These are phyloP conservation scores for Colletotrichum noveboracense DNA, from an alignment of 2,329 filamentous ascomycete genomes.

Conservation along the genomic window DNA sequence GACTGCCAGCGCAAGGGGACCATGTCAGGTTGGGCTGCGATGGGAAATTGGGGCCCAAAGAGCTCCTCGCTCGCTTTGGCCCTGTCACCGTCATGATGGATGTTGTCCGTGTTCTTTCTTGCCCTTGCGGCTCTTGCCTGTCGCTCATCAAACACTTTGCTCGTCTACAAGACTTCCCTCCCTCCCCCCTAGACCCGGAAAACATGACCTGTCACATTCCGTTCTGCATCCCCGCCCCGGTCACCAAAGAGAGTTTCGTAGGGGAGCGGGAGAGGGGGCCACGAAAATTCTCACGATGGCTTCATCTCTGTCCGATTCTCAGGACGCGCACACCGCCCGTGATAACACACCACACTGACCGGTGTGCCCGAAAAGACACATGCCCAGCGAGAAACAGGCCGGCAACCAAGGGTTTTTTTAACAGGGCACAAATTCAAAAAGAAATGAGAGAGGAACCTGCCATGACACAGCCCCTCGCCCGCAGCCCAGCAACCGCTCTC, in stretches of 20 bases:
- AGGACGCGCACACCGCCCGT: neutral
- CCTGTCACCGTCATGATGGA: neutral
- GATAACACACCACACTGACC: neutral
- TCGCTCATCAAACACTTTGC: neutral
- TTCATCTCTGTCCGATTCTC: neutral
- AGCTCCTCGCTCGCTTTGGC: neutral
- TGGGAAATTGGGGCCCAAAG: neutral
- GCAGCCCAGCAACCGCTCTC: neutral
- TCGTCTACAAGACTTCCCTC: neutral
- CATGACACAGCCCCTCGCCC: neutral
- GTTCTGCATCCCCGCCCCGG: neutral
- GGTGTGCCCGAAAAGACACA: neutral
- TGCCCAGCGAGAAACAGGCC: neutral
- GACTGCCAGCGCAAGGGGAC: neutral
- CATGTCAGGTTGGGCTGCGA: slow-evolving; percentile 13
- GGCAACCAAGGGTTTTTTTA: too few relatives aligned
- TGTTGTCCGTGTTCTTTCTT: neutral
- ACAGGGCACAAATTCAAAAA: neutral
- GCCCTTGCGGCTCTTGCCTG: neutral
- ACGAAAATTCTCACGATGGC: neutral
- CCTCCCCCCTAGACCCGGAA: neutral
- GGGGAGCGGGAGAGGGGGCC: neutral
- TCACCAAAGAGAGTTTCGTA: neutral
- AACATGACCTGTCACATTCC: neutral
- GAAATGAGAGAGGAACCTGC: neutral